These are phyloP conservation scores for Mycena albidolilacea DNA, from an alignment of 768 basidiomycete species.

Conservation along the genomic window DNA sequence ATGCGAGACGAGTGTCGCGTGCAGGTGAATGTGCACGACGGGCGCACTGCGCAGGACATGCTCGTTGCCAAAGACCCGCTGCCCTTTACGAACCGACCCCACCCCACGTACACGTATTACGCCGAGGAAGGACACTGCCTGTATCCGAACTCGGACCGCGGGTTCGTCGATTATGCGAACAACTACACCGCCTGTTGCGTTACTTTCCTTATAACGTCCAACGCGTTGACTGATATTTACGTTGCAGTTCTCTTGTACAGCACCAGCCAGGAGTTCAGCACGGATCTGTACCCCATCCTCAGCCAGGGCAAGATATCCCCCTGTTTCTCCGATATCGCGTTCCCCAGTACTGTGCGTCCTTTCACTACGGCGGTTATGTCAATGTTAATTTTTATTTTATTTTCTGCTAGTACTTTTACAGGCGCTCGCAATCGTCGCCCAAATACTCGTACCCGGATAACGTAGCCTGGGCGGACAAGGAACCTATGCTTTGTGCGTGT, in stretches of 20 bases:
- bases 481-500: slow-evolving; percentile 27
- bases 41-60: neutral
- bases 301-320: slow-evolving; percentile 37
- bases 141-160: slow-evolving; percentile 18
- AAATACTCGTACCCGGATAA: slow-evolving; percentile 34
- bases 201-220: neutral
- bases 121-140: slow-evolving; percentile 30
- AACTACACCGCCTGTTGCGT: slow-evolving; percentile 29
- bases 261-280: slow-evolving; percentile 39
- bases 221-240: no score
- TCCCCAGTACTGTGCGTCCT: slow-evolving; percentile 27
- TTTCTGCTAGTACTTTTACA: slow-evolving; percentile 23
- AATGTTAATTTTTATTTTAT: no score
- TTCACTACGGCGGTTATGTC: no score
- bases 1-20: slow-evolving; percentile 44
- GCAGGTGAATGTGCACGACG: slow-evolving; percentile 25
- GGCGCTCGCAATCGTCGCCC: slow-evolving; percentile 1
- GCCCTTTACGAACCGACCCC: slow-evolving; percentile 29
- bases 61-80: slow-evolving; percentile 12
- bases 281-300: slow-evolving; percentile 37
- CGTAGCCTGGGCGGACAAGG: slow-evolving; percentile 30
- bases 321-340: slow-evolving; percentile 39
- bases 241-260: slow-evolving; percentile 36
- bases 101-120: slow-evolving; percentile 32
- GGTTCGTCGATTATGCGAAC: slow-evolving; percentile 30